A percentile compares a stretch with the other conserved stretches of the same genome.
phyloP scores from a whole-genome alignment of 208 protist genomes.

The Novymonas esmeraldas region DNA sequence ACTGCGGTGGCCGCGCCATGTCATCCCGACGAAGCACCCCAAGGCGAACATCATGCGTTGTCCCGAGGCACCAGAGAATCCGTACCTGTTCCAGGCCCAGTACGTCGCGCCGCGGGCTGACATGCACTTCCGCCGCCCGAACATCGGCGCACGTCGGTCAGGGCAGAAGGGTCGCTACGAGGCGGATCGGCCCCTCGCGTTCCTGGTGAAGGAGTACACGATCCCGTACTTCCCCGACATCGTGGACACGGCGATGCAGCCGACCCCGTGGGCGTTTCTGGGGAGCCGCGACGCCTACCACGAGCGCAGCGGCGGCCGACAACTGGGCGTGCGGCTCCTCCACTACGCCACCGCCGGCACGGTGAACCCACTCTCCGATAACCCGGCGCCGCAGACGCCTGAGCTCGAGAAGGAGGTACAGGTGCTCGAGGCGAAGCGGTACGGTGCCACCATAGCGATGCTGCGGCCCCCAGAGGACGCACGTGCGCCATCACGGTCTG shows the following conservation, averaged over 20 bases:
- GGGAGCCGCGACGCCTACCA: conserved; percentile 85
- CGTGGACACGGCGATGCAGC: conserved; percentile 83
- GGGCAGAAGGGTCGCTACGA: conserved; percentile 82
- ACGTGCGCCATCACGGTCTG: no score
- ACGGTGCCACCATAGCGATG: conserved; percentile 73
- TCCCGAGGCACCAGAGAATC: conserved; percentile 80
- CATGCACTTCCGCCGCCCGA: conserved; percentile 84
- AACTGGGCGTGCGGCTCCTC: conserved; percentile 63
- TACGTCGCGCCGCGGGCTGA: conserved; percentile 85
- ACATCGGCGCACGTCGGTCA: conserved; percentile 61
- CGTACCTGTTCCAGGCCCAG: conserved; percentile 80
- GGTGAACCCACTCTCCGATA: conserved; percentile 62
- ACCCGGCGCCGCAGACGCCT: conserved; percentile 53
- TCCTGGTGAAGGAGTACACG: conserved; percentile 73
- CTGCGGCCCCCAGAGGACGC: conserved; percentile 50
- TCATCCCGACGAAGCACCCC: conserved; percentile 86
- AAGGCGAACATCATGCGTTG: conserved; percentile 90
- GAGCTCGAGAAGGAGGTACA: conserved; percentile 63
- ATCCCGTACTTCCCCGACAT: conserved; percentile 92
- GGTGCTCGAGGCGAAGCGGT: conserved; percentile 51
- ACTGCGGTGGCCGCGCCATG: conserved; percentile 73
- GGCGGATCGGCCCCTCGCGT: conserved; percentile 66
- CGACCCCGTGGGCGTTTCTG: conserved; percentile 83
- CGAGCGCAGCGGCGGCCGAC: conserved; percentile 60
- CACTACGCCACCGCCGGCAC: conserved; percentile 56